phyloP scores from a whole-genome alignment of 768 basidiomycete species.

The Paxillus ammoniavirescens region DNA sequence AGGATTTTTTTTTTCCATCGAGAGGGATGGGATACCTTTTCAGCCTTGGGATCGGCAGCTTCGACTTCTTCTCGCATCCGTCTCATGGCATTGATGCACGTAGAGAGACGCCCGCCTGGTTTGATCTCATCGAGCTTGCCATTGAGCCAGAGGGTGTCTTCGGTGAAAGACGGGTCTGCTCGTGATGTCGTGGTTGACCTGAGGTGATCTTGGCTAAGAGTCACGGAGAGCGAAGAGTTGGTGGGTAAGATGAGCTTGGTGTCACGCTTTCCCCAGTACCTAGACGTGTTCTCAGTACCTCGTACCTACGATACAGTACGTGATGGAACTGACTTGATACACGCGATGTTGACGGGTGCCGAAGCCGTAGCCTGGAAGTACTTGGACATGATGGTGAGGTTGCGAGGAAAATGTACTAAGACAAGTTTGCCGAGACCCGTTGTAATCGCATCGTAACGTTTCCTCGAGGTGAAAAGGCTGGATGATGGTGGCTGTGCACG shows the following conservation, averaged over 20 bases:
- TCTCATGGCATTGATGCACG: constrained; percentile 88
- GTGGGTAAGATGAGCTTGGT: constrained; percentile 94
- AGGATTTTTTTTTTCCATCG: background rate
- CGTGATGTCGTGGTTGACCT: constrained; percentile 92
- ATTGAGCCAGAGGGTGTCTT: constrained; percentile 92
- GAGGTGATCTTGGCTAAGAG: constrained; percentile 94
- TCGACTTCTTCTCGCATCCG: constrained; percentile 73
- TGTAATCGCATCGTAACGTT: constrained; percentile 7
- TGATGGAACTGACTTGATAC: constrained; percentile 73
- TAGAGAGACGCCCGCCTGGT: constrained; percentile 69
- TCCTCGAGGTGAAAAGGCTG: background rate
- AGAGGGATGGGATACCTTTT: constrained; percentile 50
- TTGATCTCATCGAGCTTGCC: constrained; percentile 91
- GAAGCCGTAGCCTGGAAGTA: constrained; percentile 81
- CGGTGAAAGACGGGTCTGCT: constrained; percentile 67
- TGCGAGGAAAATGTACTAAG: constrained; percentile 3
- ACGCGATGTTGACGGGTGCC: constrained; percentile 97
- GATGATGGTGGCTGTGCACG: constrained; percentile 20
- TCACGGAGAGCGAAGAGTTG: constrained; percentile 97
- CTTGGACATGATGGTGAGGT: constrained; percentile 46
- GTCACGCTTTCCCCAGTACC: constrained; percentile 99
- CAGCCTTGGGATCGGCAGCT: constrained; percentile 57
- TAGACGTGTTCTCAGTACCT: constrained; percentile 30
- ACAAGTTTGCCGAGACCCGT: background rate
- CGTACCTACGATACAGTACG: background rate